These are phyloP conservation scores for Bondarzewia mesenterica DNA, from an alignment of 1,284 basidiomycete genomes.

Conservation along the genomic window DNA sequence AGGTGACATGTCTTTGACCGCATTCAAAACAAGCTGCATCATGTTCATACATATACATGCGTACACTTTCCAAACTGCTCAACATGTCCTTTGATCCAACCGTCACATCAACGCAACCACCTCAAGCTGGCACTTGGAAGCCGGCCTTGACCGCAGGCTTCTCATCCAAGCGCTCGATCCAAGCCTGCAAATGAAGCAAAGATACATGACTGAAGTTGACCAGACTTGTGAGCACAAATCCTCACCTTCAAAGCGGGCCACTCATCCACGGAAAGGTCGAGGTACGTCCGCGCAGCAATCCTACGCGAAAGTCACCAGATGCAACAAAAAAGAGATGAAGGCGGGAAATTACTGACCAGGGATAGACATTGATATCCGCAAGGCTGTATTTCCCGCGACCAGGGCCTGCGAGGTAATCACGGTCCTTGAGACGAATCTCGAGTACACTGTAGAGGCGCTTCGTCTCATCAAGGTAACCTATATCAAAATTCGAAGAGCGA, in stretches of 20 bases:
- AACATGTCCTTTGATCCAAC: too few species aligned
- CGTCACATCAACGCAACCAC: too few species aligned
- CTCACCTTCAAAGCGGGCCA: slow-evolving; percentile 46
- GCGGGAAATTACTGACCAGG: slow-evolving; percentile 31
- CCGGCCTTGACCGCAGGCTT: slow-evolving; percentile 33
- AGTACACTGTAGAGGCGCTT: slow-evolving; percentile 73
- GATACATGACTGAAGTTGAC: not conserved
- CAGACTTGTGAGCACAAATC: not conserved
- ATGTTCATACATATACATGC: too few species aligned
- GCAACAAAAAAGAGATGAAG: slow-evolving; percentile 13
- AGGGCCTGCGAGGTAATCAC: slow-evolving; percentile 65
- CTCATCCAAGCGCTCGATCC: slow-evolving; percentile 33
- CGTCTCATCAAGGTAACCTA: slow-evolving; percentile 73
- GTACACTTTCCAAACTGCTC: too few species aligned
- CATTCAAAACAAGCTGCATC: too few species aligned
- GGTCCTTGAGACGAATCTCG: slow-evolving; percentile 55
- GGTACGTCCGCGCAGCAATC: not conserved
- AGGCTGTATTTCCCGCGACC: slow-evolving; percentile 59
- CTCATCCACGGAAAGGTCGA: slow-evolving; percentile 16
- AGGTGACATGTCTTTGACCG: too few species aligned
- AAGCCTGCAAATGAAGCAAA: slow-evolving; percentile 17
- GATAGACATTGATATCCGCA: slow-evolving; percentile 55
- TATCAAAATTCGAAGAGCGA: too few species aligned
- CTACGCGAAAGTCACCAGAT: not conserved
- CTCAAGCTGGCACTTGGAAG: slow-evolving; percentile 8